Evolutionary conservation across 768 basidiomycete genomes (phyloP), one percentile per base, ranked within the genome.

Genomic region (Hemileccinum rubropunctum): DNA sequence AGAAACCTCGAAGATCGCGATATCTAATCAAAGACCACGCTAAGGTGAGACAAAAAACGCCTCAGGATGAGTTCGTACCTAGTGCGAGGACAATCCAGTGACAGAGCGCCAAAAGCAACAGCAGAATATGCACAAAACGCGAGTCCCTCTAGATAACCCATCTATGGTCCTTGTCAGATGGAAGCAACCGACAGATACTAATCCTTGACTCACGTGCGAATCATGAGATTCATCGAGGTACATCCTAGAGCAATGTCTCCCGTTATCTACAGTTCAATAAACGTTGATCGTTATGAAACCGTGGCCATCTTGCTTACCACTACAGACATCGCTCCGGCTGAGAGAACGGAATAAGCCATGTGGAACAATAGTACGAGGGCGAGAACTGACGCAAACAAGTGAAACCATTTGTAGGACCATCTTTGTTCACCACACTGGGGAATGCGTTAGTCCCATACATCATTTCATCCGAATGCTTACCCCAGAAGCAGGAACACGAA

Each of bases 121-220:
- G 32, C 13, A 66, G 13, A 4, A 20, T 1, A 28, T 61, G 53
- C n/a, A 68, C 56, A 3, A 34, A 30, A 34, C 36, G 46, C 4
- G 57, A 52, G 9, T 40, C 45, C 33, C 42, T 66, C 65, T 66
- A 66, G 38, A 66, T 55, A 27, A 61, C 42, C 64, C 66, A 66
- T 50, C 66, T 68, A 36, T 10, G 12, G 7, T 33, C 11, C 14
- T 49, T 17, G 41, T 45, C 30, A 54, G 38, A 42, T 7, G 1
- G 12, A 8, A 36, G 23, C 7, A 18, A 10, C 2, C 6, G 7
- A 34, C 1, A 18, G 23, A 34, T 6, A 18, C 0, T 8, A 3
- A 17, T 30, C 3, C 39, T 9, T 8, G 28, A 46, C 65, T 48
- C 46, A 67, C 67, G 60, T 58, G 45, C 67, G 62, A 45, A 68